phyloP scores from a whole-genome alignment of 441 rosid species.

The Bruguiera hainesii region DNA sequence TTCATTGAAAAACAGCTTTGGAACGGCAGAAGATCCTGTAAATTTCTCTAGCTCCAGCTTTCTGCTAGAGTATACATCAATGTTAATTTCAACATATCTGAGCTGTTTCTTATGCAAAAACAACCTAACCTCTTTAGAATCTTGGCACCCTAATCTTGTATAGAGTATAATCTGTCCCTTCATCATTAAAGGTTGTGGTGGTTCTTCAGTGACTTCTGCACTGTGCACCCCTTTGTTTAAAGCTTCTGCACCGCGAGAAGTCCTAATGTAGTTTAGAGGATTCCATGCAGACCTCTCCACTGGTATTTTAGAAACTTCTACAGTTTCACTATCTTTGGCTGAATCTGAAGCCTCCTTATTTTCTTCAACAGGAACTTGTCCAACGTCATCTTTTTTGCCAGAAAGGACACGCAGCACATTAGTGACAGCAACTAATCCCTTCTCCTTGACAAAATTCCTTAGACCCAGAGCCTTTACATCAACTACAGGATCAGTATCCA shows the following conservation, averaged over 20 bases:
- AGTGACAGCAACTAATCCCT: conserved; percentile 60
- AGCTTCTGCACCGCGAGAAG: conserved; percentile 39
- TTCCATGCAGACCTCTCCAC: conserved; percentile 59
- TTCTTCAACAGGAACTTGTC: conserved; percentile 21
- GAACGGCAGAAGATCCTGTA: conserved; percentile 62
- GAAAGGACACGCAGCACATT: conserved; percentile 55
- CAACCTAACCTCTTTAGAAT: conserved; percentile 52
- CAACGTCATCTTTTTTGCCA: conserved; percentile 35
- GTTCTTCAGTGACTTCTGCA: conserved; percentile 26
- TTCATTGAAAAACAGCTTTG: conserved; percentile 72
- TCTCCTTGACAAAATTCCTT: conserved; percentile 61
- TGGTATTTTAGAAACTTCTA: conserved; percentile 34
- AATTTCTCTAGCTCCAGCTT: conserved; percentile 65
- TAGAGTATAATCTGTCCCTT: conserved; percentile 72
- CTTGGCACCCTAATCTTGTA: conserved; percentile 69
- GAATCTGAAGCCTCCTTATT: conserved; percentile 31
- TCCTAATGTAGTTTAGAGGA: conserved; percentile 55
- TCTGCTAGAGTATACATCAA: conserved; percentile 74
- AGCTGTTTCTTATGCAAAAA: conserved; percentile 58
- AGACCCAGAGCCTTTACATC: conserved; percentile 60
- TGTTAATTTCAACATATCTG: conserved; percentile 70
- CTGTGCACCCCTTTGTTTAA: conserved; percentile 33
- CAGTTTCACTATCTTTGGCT: conserved; percentile 29
- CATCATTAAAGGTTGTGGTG: conserved; percentile 37
- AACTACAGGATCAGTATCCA: conserved; percentile 31